Evolutionary conservation across 2,329 filamentous ascomycete genomes (phyloP).

Genomic region (Parafenestella ontariensis): DNA sequence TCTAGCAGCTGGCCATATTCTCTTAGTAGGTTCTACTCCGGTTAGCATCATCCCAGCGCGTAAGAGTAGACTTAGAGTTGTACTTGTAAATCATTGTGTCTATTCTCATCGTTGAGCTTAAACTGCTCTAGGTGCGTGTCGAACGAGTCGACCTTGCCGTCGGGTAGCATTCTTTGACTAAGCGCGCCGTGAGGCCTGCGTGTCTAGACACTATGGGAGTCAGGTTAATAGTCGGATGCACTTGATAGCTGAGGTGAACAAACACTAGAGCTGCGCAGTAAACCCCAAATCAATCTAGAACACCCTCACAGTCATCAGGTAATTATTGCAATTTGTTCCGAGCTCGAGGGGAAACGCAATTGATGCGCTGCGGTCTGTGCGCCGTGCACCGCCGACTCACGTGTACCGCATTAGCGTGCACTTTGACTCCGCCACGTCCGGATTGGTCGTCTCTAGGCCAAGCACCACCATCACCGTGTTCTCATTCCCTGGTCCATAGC

Average conservation of each 20-base stretch:
- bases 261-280: not conserved
- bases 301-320: not conserved
- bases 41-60: constrained; percentile 11
- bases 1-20: constrained; percentile 58
- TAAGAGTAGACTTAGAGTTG: not conserved
- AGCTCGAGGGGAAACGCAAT: not conserved
- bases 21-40: constrained; percentile 40
- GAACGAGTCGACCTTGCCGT: constrained; percentile 33
- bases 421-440: no score
- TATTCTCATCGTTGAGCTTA: constrained; percentile 28
- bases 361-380: not conserved
- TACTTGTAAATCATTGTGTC: constrained; percentile 29
- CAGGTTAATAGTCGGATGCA: not conserved
- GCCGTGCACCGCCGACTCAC: not conserved
- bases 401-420: not conserved
- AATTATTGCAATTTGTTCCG: not conserved
- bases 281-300: not conserved
- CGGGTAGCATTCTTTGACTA: constrained; percentile 29
- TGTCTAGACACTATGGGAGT: not conserved
- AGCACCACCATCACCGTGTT: not conserved
- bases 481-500: not conserved
- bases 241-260: not conserved
- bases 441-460: not conserved
- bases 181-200: not conserved
- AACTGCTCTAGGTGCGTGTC: constrained; percentile 40